Evolutionary conservation across 768 basidiomycete species (phyloP).

Genomic region (Amanita subjunquillea): DNA sequence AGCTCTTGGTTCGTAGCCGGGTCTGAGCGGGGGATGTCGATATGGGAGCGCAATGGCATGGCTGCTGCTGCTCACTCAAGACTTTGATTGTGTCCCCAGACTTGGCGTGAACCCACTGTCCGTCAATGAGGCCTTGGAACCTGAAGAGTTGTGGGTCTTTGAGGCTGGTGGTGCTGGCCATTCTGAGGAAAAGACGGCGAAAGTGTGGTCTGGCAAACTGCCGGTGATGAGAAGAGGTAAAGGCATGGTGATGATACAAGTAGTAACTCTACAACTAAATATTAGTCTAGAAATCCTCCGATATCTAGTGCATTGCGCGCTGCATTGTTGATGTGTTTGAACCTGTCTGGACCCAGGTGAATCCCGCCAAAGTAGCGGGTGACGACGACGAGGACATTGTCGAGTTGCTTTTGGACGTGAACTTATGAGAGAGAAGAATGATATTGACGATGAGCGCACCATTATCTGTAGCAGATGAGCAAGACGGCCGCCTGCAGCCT

Average conservation of each 20-base stretch:
- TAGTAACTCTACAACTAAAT: too few relatives aligned
- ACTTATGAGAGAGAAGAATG: too few relatives aligned
- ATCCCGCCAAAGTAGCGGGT: conserved; percentile 92
- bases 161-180: conserved; percentile 58
- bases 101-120: conserved; percentile 79
- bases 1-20: conserved; percentile 80
- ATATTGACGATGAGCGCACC: conserved; percentile 26
- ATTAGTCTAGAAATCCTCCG: conserved; percentile 71
- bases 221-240: not conserved
- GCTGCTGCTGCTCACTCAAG: conserved; percentile 43
- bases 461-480: conserved; percentile 88
- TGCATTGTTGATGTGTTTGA: conserved; percentile 92
- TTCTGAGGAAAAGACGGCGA: conserved; percentile 24
- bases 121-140: conserved; percentile 70
- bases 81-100: conserved; percentile 66
- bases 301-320: conserved; percentile 84
- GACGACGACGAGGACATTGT: conserved; percentile 83
- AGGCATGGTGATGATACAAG: too few relatives aligned
- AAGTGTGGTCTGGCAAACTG: not conserved
- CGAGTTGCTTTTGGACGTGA: conserved; percentile 44
- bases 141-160: conserved; percentile 71
- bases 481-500: conserved; percentile 82
- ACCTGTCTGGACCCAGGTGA: conserved; percentile 80
- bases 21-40: conserved; percentile 36
- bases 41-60: not conserved